Evolutionary conservation across 106 monocot genomes (phyloP).

Genomic region (Allium sativum): DNA sequence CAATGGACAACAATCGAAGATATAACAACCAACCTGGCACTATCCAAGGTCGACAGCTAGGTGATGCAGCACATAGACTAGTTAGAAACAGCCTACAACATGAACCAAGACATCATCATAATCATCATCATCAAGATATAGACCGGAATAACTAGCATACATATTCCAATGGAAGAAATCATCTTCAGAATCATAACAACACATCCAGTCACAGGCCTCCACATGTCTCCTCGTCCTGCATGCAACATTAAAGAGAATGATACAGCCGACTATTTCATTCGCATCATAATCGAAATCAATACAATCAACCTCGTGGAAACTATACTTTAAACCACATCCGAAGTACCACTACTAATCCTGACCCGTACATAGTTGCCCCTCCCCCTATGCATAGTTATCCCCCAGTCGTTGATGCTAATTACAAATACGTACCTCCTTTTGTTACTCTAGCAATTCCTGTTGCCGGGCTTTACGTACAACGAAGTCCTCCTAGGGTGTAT

Average conservation of each 20-base stretch:
- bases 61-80: conserved; percentile 89
- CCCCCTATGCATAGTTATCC: conserved; percentile 12
- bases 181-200: conserved; percentile 6
- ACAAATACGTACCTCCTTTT: background rate
- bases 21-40: conserved; percentile 56
- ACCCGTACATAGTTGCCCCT: conserved; percentile 15
- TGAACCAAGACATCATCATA: conserved; percentile 19
- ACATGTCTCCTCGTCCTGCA: conserved; percentile 10
- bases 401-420: too few species aligned
- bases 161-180: conserved; percentile 30
- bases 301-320: conserved; percentile 6
- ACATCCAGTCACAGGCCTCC: conserved; percentile 1
- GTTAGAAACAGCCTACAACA: conserved; percentile 67
- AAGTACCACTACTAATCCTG: conserved; percentile 18
- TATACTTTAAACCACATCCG: conserved; percentile 8
- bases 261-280: conserved; percentile 13
- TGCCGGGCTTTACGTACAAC: conserved; percentile 9
- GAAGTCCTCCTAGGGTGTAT: conserved; percentile 9
- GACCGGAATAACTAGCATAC: background rate
- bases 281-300: conserved; percentile 16
- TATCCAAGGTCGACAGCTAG: conserved; percentile 62
- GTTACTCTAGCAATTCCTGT: conserved; percentile 9
- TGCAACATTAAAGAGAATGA: too few species aligned
- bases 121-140: conserved; percentile 10
- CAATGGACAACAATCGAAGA: conserved; percentile 53